Base-by-base conservation (phyloP, 345 rosid genomes). In the Citrus hindsii region DNA sequence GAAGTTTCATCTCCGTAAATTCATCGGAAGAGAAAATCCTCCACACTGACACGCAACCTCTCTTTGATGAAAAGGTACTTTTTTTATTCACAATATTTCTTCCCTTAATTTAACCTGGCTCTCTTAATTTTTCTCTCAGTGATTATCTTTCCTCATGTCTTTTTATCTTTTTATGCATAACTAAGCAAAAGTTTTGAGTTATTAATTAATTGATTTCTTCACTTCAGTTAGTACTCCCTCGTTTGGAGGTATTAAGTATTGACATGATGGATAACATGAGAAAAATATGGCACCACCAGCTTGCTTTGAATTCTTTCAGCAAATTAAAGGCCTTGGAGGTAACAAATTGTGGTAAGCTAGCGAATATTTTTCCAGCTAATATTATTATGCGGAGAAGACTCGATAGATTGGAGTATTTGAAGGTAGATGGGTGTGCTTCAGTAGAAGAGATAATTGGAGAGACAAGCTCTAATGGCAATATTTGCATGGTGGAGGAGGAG, bases 381-480 rank as follows among this genome's bases (percentile, higher is more conserved):
- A 55, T 71, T 62, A 9, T 71, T 21, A 51, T 51, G 55, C 5
- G 0, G 55, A 40, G 2, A 55, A 55, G 75, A 71, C 64, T 71
- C 7, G 25, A 48, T 18, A 51, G 22, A 18, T 37, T 48, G 28
- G 61, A 27, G 10, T 30, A 7, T 53, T 51, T 51, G 74, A 4
- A 28, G 62, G 19, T 71, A 55, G 6, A 0, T 0, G 33, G 14
- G 14, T 64, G 40, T 12, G 42, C 22, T 32, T 75, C 69, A 75
- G 9, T 80, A 42, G 81, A 83, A 65, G 79, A 75, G 21, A 58
- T 83, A 58, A 46, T 80, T 32, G 24, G 4, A 3, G 42, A 0
- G 3, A 74, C 9, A 2, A 5, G 7, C 38, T 4, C 4, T 22
- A 59, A 7, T 3, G 10, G 63, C 63, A 21, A 51, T 51, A 16